Base-by-base conservation (phyloP, 2,329 filamentous ascomycete species). In the Pseudopyrenochaeta lycopersici region DNA sequence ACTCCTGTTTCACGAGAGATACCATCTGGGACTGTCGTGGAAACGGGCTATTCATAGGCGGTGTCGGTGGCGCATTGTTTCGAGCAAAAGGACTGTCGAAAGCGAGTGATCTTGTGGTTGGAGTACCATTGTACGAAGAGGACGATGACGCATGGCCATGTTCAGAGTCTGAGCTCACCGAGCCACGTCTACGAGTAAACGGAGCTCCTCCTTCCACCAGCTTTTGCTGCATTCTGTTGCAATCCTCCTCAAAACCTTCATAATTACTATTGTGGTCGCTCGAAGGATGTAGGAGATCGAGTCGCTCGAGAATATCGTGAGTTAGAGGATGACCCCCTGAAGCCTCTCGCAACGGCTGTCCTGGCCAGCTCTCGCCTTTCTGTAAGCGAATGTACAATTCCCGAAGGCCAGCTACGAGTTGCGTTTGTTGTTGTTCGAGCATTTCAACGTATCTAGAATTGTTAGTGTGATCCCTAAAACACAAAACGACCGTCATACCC, bases 391-490 rank as follows among this genome's bases (percentile, higher is more conserved):
- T 80, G 71, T 88, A 88, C 40, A 88, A 76, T 70, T 86, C 83
- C 67, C 86, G 84, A 5, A 88, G 78, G 38, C 84, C 86, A 48
- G 82, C 76, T 27, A 88, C 85, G 4, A 88, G 78, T 75, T 87
- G 85, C 17, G 77, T 72, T 71, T 88, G 86, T 77, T 88, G 85
- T 66, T 87, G 85, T 66, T 88, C 86, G 44, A 88, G 81, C 84
- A 88, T 87, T 71, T 88, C 86, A 27, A 88, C 85, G 57, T 86
- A 87, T 60, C 84, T 87, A 36, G 9, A 11, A 42, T 5, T 39
- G 56, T 65, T 40, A 70, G 63, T 18, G 17, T 12, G 21, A 12
- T 17, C 7, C 31, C 23, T 7, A 18, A 10, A 4, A 11, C 39
- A 14, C 20, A 29, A 32, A 39, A 18, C 2, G 29, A 2, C 3